These are phyloP conservation scores for Monoraphidium neglectum DNA, from an alignment of 139 green algal genomes.

Conservation along the genomic window DNA sequence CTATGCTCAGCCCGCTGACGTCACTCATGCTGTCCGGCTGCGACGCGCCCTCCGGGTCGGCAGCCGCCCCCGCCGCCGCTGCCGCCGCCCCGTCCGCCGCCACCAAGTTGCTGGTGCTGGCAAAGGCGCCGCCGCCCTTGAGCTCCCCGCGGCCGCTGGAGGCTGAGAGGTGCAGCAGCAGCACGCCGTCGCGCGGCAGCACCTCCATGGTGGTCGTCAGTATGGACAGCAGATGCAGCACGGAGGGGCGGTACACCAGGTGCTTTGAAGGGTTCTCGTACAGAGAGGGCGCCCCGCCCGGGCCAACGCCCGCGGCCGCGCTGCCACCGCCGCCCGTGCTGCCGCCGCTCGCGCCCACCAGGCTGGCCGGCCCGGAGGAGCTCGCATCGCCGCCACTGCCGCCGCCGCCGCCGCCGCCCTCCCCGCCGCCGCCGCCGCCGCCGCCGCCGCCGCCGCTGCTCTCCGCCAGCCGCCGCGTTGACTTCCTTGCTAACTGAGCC, in stretches of 20 bases:
- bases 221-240: conserved; percentile 54
- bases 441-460: no score
- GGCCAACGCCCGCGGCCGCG: neutral
- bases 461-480: no score
- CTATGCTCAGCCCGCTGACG: conserved; percentile 21
- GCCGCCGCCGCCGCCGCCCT: no score
- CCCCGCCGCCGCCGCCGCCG: no score
- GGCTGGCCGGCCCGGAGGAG: no score
- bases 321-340: no score
- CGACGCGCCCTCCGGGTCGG: conserved; percentile 6
- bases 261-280: conserved; percentile 56
- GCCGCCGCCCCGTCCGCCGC: no score
- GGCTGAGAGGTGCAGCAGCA: neutral
- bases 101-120: no score
- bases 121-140: neutral
- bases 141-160: neutral
- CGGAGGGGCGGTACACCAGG: conserved; percentile 58
- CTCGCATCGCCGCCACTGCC: no score
- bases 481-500: no score
- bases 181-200: conserved; percentile 21
- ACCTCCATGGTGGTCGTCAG: conserved; percentile 51
- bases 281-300: neutral
- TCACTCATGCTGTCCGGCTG: conserved; percentile 28
- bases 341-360: no score
- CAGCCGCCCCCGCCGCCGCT: conserved; percentile 6